Percentiles rank a stretch among this genome's conserved stretches.
phyloP scores from a whole-genome alignment of 768 basidiomycete genomes.

The Boletales sp. region DNA sequence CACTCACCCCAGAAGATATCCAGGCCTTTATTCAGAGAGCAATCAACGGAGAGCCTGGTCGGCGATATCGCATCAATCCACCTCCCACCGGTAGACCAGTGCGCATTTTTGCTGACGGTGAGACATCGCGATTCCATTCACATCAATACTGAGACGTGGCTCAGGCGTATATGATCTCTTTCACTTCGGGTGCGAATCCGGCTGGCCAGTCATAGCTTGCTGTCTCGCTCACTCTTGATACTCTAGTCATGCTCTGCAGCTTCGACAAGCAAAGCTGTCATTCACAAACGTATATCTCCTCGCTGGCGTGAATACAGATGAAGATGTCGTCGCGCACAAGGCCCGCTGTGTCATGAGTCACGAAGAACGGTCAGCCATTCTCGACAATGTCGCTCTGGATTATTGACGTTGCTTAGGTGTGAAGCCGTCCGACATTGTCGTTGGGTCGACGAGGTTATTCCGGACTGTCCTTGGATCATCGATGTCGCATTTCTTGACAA shows the following conservation, averaged over 20 bases:
- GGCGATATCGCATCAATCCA: slow-evolving; percentile 80
- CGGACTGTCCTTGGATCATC: slow-evolving; percentile 90
- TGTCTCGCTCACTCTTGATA: slow-evolving; percentile 4
- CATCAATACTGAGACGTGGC: slow-evolving; percentile 5
- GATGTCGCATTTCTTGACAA: slow-evolving; percentile 78
- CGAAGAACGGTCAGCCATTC: slow-evolving; percentile 61
- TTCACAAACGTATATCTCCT: slow-evolving; percentile 89
- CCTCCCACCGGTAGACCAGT: slow-evolving; percentile 80
- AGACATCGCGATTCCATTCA: slow-evolving; percentile 19
- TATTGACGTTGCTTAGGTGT: slow-evolving; percentile 44
- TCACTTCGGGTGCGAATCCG: slow-evolving; percentile 76
- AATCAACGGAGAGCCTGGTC: slow-evolving; percentile 63
- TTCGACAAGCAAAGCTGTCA: slow-evolving; percentile 93
- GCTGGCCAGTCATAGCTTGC: neutral
- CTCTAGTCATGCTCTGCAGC: slow-evolving; percentile 84
- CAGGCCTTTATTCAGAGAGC: slow-evolving; percentile 71
- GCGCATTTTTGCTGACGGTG: slow-evolving; percentile 92
- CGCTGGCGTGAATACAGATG: slow-evolving; percentile 90
- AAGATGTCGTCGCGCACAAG: slow-evolving; percentile 77
- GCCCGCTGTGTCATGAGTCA: slow-evolving; percentile 85
- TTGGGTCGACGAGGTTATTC: slow-evolving; percentile 94
- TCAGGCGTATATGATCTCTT: slow-evolving; percentile 95
- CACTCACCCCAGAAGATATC: slow-evolving; percentile 73
- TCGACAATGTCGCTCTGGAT: neutral
- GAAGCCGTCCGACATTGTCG: slow-evolving; percentile 94